These are phyloP conservation scores for Auriscalpium vulgare DNA, from an alignment of 768 basidiomycete species.

Conservation along the genomic window DNA sequence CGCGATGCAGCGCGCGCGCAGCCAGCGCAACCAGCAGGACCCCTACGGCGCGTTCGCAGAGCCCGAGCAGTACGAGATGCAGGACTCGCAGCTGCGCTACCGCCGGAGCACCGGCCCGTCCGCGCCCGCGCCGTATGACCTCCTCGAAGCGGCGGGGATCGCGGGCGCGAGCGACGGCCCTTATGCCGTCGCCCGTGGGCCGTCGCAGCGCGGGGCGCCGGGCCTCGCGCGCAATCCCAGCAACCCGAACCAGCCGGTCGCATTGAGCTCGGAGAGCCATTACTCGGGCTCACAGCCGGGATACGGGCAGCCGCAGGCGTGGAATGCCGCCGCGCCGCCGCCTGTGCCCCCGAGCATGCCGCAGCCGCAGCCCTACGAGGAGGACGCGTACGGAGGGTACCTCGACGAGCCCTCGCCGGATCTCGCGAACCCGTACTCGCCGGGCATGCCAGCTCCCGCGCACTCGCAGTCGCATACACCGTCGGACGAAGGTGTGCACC, in stretches of 20 bases:
- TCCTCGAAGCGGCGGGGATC: conserved; percentile 12
- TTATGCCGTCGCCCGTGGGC: conserved; percentile 10
- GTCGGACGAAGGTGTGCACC: not conserved
- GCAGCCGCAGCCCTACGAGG: conserved; percentile 6
- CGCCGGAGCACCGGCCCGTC: not conserved
- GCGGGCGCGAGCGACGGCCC: conserved; percentile 5
- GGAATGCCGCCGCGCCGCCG: not conserved
- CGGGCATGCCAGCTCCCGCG: not conserved
- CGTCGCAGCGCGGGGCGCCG: conserved; percentile 4
- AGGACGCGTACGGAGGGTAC: conserved; percentile 21
- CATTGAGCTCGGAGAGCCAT: conserved; percentile 4
- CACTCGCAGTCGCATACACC: not conserved
- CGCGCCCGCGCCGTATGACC: conserved; percentile 1
- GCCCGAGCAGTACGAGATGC: conserved; percentile 17
- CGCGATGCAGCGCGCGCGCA: conserved; percentile 22
- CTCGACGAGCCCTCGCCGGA: conserved; percentile 3
- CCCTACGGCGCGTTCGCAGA: conserved; percentile 34
- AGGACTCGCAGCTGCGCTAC: conserved; percentile 10
- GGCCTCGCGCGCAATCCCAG: conserved; percentile 9
- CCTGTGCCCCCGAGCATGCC: not conserved
- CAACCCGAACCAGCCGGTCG: conserved; percentile 13
- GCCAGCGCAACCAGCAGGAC: conserved; percentile 22
- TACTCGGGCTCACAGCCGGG: not conserved
- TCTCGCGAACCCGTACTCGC: conserved; percentile 12
- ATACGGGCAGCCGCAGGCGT: not conserved